These are phyloP conservation scores for Metschnikowia colocasiae DNA, from an alignment of 805 yeast species.

Conservation along the genomic window DNA sequence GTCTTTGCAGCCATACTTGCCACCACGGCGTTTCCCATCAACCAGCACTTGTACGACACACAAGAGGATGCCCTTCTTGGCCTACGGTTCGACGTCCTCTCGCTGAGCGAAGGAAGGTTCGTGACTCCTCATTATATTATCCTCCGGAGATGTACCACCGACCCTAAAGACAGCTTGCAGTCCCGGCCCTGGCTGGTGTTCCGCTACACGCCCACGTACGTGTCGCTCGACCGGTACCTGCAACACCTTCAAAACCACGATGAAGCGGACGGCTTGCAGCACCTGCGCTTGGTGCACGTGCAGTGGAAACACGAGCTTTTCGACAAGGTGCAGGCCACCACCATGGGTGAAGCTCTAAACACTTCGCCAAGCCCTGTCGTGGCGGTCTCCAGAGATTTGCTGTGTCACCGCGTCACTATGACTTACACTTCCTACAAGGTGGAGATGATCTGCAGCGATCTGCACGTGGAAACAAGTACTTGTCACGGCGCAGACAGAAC, in stretches of 20 bases:
- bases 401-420: conserved; percentile 23
- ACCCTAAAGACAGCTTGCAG: not conserved
- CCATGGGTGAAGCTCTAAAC: not conserved
- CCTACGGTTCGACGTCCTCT: conserved; percentile 46
- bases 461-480: conserved; percentile 10
- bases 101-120: conserved; percentile 22
- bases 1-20: too few species aligned
- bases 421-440: conserved; percentile 11
- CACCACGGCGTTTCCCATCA: conserved; percentile 49
- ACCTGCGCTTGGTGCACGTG: conserved; percentile 18
- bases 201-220: conserved; percentile 35
- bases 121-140: conserved; percentile 48
- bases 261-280: conserved; percentile 18
- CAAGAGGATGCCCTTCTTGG: conserved; percentile 38
- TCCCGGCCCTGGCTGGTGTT: conserved; percentile 27
- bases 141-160: conserved; percentile 19
- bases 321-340: conserved; percentile 13
- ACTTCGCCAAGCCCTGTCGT: conserved; percentile 9
- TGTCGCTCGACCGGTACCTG: conserved; percentile 23
- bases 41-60: conserved; percentile 27
- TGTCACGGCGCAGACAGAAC: conserved; percentile 5
- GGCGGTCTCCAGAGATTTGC: conserved; percentile 23
- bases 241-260: conserved; percentile 11
- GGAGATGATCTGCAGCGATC: conserved; percentile 22
- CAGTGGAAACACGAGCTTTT: conserved; percentile 34